Base-by-base conservation (phyloP, 768 basidiomycete species). In the Pleurotus citrinopileatus region DNA sequence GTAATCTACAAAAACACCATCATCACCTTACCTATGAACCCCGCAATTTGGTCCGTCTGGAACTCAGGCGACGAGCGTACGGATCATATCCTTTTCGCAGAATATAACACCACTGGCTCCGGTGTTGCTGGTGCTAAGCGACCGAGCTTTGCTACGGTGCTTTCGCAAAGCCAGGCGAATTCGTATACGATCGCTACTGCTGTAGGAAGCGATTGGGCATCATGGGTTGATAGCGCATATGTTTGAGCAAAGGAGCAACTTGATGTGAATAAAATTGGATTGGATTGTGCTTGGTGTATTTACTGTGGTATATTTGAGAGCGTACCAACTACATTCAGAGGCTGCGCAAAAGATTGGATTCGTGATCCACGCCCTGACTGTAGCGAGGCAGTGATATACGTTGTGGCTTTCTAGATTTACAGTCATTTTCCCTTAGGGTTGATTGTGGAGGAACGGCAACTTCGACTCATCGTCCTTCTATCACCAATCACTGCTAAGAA, bases 1-100 rank as follows among this genome's bases (percentile, higher is more conserved):
- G 79, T 82, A 13, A 72, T 80, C 32, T 79, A 74, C 69, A 74
- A 76, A 42, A 74, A 74, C 60, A 79, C 77, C 1, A 57, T 68
- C 38, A 64, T 81, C 28, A 71, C 61, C 0, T 71, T 69, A 3
- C 71, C 71, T 0, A 59, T 78, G 50, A 74, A 77, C 42, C 61
- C 61, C 2, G 68, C 73, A 1, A 54, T 81, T 23, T 81, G 79
- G 79, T 75, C 75, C 0, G 58, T 70, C 32, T 82, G 80, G 79
- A 68, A 71, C 51, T 40, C 59, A 0, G 69, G 62, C 7, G 69
- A 70, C 45, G 57, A 65, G 10, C 63, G 66, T 20, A 78, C 73
- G 1, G 72, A 75, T 61, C 60, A 80, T 53, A 65, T 80, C n/a
- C 56, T 75, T 23, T 75, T 76, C 53, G 78, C 71, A 4, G 78